Base-by-base conservation (phyloP, 202 grass and related monocot species). In the Schoenoplectus triqueter region DNA sequence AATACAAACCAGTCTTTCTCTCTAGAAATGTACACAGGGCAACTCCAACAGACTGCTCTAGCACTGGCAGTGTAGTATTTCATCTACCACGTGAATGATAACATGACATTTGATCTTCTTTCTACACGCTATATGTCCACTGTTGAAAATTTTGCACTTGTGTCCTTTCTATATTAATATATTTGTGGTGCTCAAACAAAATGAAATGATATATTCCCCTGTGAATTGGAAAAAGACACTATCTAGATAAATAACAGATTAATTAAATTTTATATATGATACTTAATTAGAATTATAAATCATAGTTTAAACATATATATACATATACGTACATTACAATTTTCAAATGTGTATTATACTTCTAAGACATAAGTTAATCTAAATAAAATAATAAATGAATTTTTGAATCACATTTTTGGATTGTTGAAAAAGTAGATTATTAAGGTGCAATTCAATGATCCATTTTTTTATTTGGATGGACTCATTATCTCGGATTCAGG, bases 101-200 rank as follows among this genome's bases (percentile, higher is more conserved):
- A 86, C 86, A 91, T 90, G 89, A 80, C 89, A 85, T 88, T 90
- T 82, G 80, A 83, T 83, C 65, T 82, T 81, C 83, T 31, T 82
- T 85, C 85, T 79, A 91, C 83, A 92, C 77, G 90, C 88, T 78
- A 88, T 80, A 83, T 71, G 78, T 45, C 17, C 54, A 66, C 64
- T 85, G 11, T 62, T 85, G 8, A 67, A 51, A 1, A 48, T 76
- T 85, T 85, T 75, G 60, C 44, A 82, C 45, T 54, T 39, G 18
- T 52, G 14, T 82, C 80, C 80, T 82, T 31, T 39, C n/a, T 15
- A 62, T 62, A 62, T 62, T 62, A 6, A 62, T 61, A 61, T 61
- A 31, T 31, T 61, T 61, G 57, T 61, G 15, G 15, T 5, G 57
- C 15, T 61, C 13, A 5, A 5, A 31, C 31, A 31, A 31, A 31